These are phyloP conservation scores for Termitomyces bulborhizus DNA, from an alignment of 768 basidiomycete genomes.

Conservation along the genomic window DNA sequence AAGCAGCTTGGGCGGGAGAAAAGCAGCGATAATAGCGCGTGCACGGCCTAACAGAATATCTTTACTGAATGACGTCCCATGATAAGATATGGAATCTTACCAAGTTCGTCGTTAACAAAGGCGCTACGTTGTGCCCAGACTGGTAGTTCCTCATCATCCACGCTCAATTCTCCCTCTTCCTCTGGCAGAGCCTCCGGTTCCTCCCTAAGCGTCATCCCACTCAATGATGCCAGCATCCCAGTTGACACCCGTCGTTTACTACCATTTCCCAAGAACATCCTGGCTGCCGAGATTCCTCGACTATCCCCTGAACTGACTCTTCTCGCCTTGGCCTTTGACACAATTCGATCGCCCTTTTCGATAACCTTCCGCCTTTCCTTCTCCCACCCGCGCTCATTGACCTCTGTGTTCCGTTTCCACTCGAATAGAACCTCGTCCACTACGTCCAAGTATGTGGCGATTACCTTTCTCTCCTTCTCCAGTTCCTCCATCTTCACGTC, in stretches of 20 bases:
- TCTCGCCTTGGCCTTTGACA: conserved; percentile 36
- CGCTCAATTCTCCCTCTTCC: conserved; percentile 36
- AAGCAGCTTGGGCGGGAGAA: conserved; percentile 56
- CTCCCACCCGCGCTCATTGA: conserved; percentile 41
- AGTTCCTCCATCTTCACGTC: conserved; percentile 52
- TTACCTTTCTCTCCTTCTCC: conserved; percentile 47
- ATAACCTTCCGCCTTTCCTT: conserved; percentile 36
- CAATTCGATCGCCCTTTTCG: conserved; percentile 34
- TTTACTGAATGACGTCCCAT: neutral
- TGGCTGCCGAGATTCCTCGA: conserved; percentile 16
- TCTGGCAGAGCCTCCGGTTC: conserved; percentile 52
- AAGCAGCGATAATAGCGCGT: conserved; percentile 50
- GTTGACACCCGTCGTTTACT: conserved; percentile 53
- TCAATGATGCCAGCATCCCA: conserved; percentile 51
- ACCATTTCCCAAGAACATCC: conserved; percentile 16
- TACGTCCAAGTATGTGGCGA: conserved; percentile 62
- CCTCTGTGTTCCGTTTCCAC: conserved; percentile 41
- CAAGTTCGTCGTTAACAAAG: conserved; percentile 52
- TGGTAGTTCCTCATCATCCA: conserved; percentile 71
- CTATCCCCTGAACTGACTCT: conserved; percentile 43
- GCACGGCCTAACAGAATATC: conserved; percentile 46
- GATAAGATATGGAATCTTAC: conserved; percentile 29
- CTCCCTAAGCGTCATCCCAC: conserved; percentile 37
- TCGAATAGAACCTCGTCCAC: conserved; percentile 79
- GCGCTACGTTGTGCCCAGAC: conserved; percentile 63